A percentile compares a stretch with the other conserved stretches of the same genome.
These are phyloP conservation scores for Asterionellopsis glacialis DNA, from an alignment of 108 stramenopile genomes.

Conservation along the genomic window DNA sequence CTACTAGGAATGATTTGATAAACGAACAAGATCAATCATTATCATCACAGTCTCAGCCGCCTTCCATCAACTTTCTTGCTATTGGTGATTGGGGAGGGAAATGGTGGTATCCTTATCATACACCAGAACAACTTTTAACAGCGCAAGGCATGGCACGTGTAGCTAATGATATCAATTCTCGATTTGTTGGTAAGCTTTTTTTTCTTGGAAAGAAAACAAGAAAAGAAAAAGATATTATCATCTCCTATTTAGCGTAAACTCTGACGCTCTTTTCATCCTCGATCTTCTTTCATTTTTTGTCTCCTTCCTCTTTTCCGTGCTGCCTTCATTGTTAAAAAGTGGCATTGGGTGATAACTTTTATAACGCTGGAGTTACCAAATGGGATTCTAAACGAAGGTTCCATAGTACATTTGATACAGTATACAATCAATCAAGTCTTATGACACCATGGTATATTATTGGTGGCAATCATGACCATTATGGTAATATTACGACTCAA, in stretches of 20 bases:
- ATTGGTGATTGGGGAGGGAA: conserved; percentile 53
- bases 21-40: too few relatives aligned
- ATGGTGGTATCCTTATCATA: conserved; percentile 28
- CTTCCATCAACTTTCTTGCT: conserved; percentile 27
- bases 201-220: too few relatives aligned
- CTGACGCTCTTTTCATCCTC: too few relatives aligned
- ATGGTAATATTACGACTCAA: conserved; percentile 36
- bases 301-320: too few relatives aligned
- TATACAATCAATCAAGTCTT: conserved; percentile 39
- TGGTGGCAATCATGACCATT: conserved; percentile 49
- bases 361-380: conserved; percentile 20
- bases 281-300: too few relatives aligned
- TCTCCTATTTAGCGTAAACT: too few relatives aligned
- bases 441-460: conserved; percentile 15
- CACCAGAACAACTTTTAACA: conserved; percentile 24
- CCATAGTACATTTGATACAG: not conserved
- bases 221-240: too few relatives aligned
- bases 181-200: conserved; percentile 16
- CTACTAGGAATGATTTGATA: too few relatives aligned
- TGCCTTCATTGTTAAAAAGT: too few relatives aligned
- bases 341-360: conserved; percentile 53
- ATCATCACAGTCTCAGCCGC: too few relatives aligned
- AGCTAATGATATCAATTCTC: conserved; percentile 7
- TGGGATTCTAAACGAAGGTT: conserved; percentile 18
- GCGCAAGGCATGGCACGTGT: conserved; percentile 44